A percentile compares a stretch with the other conserved stretches of the same genome.
phyloP scores from a whole-genome alignment of 495 filamentous ascomycete species.

The Podospora australis region DNA sequence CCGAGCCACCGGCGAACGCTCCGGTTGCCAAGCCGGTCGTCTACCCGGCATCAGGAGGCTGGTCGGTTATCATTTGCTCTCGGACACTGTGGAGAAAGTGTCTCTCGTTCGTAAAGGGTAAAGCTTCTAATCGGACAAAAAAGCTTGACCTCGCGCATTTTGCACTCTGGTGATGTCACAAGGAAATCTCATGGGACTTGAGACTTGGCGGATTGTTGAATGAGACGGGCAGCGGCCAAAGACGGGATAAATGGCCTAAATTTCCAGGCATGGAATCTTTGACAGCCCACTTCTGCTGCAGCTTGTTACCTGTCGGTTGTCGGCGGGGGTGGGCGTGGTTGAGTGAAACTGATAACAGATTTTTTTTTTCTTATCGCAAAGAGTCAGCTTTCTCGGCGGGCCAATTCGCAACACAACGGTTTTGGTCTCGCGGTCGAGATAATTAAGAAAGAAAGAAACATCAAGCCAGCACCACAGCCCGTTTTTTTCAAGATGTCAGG shows the following conservation, averaged over 20 bases:
- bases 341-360: constrained; percentile 12
- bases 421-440: constrained; percentile 1
- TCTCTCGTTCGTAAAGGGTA: no score
- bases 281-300: constrained; percentile 9
- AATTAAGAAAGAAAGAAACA: neutral
- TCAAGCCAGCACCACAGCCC: neutral
- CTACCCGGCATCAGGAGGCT: neutral
- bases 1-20: neutral
- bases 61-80: no score
- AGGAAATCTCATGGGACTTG: no score
- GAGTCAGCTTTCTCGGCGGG: constrained; percentile 9
- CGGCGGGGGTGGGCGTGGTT: neutral
- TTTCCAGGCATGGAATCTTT: constrained; percentile 5
- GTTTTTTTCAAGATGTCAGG: constrained; percentile 12
- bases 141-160: no score
- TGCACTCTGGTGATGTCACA: neutral
- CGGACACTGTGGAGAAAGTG: no score
- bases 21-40: constrained; percentile 7
- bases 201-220: no score
- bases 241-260: neutral
- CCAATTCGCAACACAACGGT: constrained; percentile 3
- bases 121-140: no score
- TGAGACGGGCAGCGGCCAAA: no score
- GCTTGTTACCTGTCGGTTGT: no score
- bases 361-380: constrained; percentile 3